A percentile compares a stretch with the other conserved stretches of the same genome.
These are phyloP conservation scores for Suhomyces wounanorum DNA, from an alignment of 1,139 yeast species.

Conservation along the genomic window DNA sequence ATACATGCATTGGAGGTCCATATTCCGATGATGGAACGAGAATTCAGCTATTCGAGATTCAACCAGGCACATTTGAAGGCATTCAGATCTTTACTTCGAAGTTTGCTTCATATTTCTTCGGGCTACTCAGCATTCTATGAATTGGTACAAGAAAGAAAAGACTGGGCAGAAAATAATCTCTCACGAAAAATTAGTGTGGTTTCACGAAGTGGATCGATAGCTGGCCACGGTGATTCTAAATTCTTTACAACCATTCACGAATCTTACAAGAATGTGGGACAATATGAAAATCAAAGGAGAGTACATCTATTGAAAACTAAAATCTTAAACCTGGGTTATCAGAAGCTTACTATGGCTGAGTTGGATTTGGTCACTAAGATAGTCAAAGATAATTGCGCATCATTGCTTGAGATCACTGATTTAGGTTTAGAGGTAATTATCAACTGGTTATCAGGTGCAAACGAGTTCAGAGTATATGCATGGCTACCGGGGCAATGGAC, in stretches of 20 bases:
- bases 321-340: slow-evolving; percentile 20
- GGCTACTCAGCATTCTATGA: slow-evolving; percentile 37
- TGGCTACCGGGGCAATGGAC: slow-evolving; percentile 19
- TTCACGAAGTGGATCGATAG: slow-evolving; percentile 17
- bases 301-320: slow-evolving; percentile 24
- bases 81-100: slow-evolving; percentile 27
- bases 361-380: slow-evolving; percentile 30
- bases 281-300: slow-evolving; percentile 29
- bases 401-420: slow-evolving; percentile 23
- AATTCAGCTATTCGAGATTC: slow-evolving; percentile 33
- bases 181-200: slow-evolving; percentile 19
- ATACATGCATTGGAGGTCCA: slow-evolving; percentile 26
- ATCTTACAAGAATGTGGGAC: slow-evolving; percentile 35
- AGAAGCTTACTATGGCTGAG: slow-evolving; percentile 21
- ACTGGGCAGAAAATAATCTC: slow-evolving; percentile 18
- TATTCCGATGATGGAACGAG: slow-evolving; percentile 25
- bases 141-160: slow-evolving; percentile 30
- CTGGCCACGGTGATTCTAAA: slow-evolving; percentile 22
- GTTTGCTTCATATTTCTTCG: slow-evolving; percentile 26
- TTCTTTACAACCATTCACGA: slow-evolving; percentile 31
- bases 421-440: slow-evolving; percentile 21
- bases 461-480: slow-evolving; percentile 29
- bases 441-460: slow-evolving; percentile 35
- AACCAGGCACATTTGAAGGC: slow-evolving; percentile 33
- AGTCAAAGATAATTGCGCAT: slow-evolving; percentile 22